Evolutionary conservation across 306 rosid genomes (phyloP).

Genomic region (Sicyos edulis): DNA sequence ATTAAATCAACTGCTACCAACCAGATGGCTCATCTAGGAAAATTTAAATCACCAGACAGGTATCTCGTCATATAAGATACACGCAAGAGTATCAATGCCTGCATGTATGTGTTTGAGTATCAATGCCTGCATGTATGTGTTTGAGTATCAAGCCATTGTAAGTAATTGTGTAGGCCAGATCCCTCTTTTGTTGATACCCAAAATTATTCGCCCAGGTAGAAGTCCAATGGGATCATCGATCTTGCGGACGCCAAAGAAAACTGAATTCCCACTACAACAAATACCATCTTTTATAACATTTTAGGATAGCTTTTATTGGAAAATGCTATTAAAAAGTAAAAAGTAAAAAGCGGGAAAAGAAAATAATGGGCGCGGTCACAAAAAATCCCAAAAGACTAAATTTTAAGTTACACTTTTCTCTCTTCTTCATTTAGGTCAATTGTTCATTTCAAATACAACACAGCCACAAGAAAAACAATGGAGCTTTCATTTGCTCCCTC

Average conservation of each 20-base stretch:
- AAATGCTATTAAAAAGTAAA: no score
- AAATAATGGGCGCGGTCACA: no score
- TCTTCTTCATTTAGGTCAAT: no score
- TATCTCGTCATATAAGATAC: background rate
- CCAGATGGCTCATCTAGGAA: constrained; percentile 1
- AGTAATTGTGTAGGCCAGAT: constrained; percentile 4
- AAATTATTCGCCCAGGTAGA: constrained; percentile 78
- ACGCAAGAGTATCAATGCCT: background rate
- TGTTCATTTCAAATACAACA: no score
- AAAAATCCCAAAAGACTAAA: no score
- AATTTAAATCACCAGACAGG: background rate
- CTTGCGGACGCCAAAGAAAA: constrained; percentile 83
- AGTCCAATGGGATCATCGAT: constrained; percentile 97
- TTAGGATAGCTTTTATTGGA: no score
- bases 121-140: background rate
- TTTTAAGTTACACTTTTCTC: no score
- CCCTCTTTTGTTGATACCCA: constrained; percentile 96
- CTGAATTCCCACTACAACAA: constrained; percentile 85
- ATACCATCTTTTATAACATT: no score
- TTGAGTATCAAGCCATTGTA: background rate
- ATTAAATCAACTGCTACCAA: constrained; percentile 10
- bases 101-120: background rate
- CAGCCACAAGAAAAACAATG: no score
- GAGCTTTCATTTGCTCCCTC: no score
- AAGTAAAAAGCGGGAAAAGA: no score